Conservation (phyloP, 2,329 filamentous ascomycete species). For the Magnaporthiopsis incrustans region DNA sequence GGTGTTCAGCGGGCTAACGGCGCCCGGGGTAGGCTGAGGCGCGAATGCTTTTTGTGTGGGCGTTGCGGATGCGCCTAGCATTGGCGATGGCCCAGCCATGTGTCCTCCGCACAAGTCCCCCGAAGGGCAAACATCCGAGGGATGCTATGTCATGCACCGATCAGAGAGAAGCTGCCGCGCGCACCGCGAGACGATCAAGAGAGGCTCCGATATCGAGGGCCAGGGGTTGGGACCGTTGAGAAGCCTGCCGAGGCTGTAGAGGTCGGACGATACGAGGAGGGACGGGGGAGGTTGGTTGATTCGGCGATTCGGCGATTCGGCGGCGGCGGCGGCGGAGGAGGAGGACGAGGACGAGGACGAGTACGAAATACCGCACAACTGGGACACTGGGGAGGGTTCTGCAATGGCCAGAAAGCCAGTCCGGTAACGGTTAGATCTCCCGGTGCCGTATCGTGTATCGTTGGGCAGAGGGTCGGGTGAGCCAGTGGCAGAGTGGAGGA, state of each 20-base stretch:
- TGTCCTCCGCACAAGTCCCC: constrained; percentile 19
- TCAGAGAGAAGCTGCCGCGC: not conserved
- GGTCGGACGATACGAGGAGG: not conserved
- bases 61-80: constrained; percentile 46
- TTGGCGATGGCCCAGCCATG: constrained; percentile 31
- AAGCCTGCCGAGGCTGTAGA: not conserved
- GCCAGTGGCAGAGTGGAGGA: no score
- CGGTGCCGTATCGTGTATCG: not conserved
- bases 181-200: not conserved
- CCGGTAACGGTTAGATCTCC: not conserved
- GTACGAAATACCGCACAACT: not conserved
- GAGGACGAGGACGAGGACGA: not conserved
- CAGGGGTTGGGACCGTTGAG: not conserved
- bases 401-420: not conserved
- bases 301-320: not conserved
- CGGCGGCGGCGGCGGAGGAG: no score
- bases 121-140: constrained; percentile 7
- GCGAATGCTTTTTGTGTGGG: constrained; percentile 45
- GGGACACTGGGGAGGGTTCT: not conserved
- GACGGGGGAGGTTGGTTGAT: not conserved
- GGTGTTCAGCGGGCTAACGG: constrained; percentile 26
- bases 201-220: not conserved
- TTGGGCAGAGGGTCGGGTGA: no score
- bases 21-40: constrained; percentile 30
- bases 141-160: constrained; percentile 5